Conservation (phyloP, 2,329 filamentous ascomycete genomes). For the Camptophora hylomeconis region DNA sequence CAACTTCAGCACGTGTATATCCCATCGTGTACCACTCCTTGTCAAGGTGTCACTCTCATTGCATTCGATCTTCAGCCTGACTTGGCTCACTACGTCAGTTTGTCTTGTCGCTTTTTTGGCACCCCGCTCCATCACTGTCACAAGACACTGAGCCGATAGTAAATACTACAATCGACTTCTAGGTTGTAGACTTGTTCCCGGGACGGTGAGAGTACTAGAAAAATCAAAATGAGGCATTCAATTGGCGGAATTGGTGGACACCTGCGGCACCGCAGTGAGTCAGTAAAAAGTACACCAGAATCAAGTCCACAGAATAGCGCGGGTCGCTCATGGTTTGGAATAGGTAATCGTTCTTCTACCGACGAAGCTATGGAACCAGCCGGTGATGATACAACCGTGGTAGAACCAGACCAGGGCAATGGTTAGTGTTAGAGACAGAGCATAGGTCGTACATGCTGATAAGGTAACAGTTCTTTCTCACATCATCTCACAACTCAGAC, state of each 20-base stretch:
- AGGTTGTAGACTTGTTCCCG: no score
- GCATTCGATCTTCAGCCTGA: no score
- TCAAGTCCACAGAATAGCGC: neutral
- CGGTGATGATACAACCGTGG: constrained; percentile 63
- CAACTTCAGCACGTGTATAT: no score
- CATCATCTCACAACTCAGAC: constrained; percentile 92
- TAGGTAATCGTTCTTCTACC: constrained; percentile 41
- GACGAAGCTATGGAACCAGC: constrained; percentile 35
- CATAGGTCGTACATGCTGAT: constrained; percentile 11
- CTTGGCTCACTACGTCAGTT: no score
- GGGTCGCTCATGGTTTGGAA: no score
- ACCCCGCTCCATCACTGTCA: no score
- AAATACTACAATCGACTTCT: no score
- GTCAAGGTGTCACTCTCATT: no score
- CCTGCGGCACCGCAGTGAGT: constrained; percentile 16
- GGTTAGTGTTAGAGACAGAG: constrained; percentile 41
- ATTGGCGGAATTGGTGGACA: constrained; percentile 14
- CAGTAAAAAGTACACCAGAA: constrained; percentile 6
- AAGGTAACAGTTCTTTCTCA: constrained; percentile 67
- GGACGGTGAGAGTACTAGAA: no score
- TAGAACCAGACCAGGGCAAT: constrained; percentile 90
- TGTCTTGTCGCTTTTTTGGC: no score
- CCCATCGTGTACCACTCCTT: no score
- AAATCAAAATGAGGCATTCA: constrained; percentile 16
- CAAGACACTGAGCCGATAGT: no score